phyloP scores from a whole-genome alignment of 2,329 filamentous ascomycete species.

The Colletotrichum musicola region DNA sequence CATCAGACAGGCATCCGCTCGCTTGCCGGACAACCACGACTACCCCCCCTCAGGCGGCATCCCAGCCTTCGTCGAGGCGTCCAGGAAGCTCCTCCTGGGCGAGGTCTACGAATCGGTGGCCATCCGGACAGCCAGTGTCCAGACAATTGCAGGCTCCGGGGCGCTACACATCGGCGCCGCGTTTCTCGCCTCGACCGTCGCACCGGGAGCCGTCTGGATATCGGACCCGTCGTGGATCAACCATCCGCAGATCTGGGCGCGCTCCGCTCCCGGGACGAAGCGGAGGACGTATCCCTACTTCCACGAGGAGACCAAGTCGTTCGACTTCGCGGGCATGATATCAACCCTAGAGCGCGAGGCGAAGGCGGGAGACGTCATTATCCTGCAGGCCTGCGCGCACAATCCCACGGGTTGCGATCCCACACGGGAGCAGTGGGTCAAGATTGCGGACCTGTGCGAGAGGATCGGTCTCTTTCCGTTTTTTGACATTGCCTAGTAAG shows the following conservation, averaged over 20 bases:
- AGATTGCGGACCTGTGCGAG: slow-evolving; percentile 45
- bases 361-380: slow-evolving; percentile 44
- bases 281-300: slow-evolving; percentile 45
- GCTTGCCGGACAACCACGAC: slow-evolving; percentile 38
- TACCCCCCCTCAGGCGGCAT: slow-evolving; percentile 44
- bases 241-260: slow-evolving; percentile 46
- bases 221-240: slow-evolving; percentile 49
- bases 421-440: slow-evolving; percentile 45
- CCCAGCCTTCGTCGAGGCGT: slow-evolving; percentile 41
- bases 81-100: slow-evolving; percentile 44
- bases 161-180: slow-evolving; percentile 43
- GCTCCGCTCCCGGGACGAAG: slow-evolving; percentile 39
- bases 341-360: slow-evolving; percentile 41
- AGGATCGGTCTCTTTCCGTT: slow-evolving; percentile 45
- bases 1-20: not conserved
- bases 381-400: slow-evolving; percentile 50
- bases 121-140: slow-evolving; percentile 41
- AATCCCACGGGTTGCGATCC: slow-evolving; percentile 51
- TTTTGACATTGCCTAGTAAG: slow-evolving; percentile 48
- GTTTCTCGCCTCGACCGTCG: slow-evolving; percentile 40
- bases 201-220: slow-evolving; percentile 44
- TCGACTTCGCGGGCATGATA: slow-evolving; percentile 46
- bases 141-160: slow-evolving; percentile 47
- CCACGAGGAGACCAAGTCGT: slow-evolving; percentile 37
- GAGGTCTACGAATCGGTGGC: slow-evolving; percentile 5